Evolutionary conservation across 225 moss, liverwort and hornwort species (phyloP), one percentile per base, ranked within the genome.

Genomic region (Anthoceros angustus): DNA sequence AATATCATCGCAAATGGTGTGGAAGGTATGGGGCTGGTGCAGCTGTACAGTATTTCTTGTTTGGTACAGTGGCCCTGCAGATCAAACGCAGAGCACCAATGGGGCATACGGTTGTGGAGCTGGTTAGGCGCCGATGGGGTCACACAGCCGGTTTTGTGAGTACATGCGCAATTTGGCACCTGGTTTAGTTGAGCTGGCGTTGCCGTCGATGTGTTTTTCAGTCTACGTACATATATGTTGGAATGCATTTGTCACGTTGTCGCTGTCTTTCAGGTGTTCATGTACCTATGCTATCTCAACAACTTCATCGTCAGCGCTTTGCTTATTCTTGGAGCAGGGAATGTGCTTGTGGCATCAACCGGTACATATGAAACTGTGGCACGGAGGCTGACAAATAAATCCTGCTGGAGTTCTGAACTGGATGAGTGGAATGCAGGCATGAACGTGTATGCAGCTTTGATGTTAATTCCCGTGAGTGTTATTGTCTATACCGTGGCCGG

Each of bases 21-120:
- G 43, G 16, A 39, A 75, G 75, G 75, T 64, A 48, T 25, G 41
- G 42, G 21, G 0, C 20, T 21, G 42, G 48, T 63, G 55, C 67
- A 42, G 63, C 67, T 61, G 49, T 68, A 12, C 45, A 68, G 60
- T 42, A 71, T 32, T 63, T 75, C 18, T 32, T 70, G 2, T 77
- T 73, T 67, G 73, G 65, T 43, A 73, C 70, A 10, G 0, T 77
- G 11, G 72, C 77, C 45, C 24, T 73, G 65, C 72, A 77, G 63
- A 25, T 77, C 9, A 77, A 77, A 63, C 73, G 70, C 42, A 77
- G 67, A 64, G 73, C 77, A 18, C 77, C 77, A 10, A 66, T 62
- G 24, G 73, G 69, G 40, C 77, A 77, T 26, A 77, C 77, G 0
- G 25, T 77, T 8, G 55, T 72, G 21, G 77, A 77, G 48, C 68